These are phyloP conservation scores for Fusarium sambucinum DNA, from an alignment of 2,329 filamentous ascomycete species.

Conservation along the genomic window DNA sequence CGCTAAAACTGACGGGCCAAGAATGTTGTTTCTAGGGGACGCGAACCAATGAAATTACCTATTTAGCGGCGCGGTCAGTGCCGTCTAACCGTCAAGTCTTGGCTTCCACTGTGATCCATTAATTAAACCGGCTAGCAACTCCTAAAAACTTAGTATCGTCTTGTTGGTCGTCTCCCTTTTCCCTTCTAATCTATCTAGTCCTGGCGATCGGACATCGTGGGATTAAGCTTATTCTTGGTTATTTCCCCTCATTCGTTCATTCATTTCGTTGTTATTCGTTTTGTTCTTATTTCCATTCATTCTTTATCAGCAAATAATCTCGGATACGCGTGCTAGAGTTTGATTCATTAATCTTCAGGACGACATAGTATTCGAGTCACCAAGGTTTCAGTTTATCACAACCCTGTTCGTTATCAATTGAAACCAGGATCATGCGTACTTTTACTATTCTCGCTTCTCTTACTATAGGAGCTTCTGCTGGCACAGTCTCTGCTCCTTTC, in stretches of 20 bases:
- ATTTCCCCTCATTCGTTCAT: neutral
- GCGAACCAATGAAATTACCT: neutral
- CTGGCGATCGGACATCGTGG: neutral
- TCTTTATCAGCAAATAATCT: neutral
- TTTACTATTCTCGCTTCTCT: conserved; percentile 37
- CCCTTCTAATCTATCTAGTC: neutral
- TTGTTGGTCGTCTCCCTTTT: neutral
- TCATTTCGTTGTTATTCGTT: no score
- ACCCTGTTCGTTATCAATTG: neutral
- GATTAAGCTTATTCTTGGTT: conserved; percentile 11
- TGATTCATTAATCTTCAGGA: neutral
- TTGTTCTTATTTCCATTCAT: neutral
- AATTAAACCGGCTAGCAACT: neutral
- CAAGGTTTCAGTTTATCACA: neutral
- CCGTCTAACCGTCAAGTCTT: conserved; percentile 9
- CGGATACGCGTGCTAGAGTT: neutral
- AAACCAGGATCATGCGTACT: conserved; percentile 28
- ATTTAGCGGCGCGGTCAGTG: neutral
- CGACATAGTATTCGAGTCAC: neutral
- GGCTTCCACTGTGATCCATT: neutral
- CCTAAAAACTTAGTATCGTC: neutral
- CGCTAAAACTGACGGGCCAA: neutral
- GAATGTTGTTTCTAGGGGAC: neutral
- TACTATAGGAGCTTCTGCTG: conserved; percentile 42
- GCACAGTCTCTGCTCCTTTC: conserved; percentile 44